phyloP scores from a whole-genome alignment of 345 rosid species.

The Brassica napus region DNA sequence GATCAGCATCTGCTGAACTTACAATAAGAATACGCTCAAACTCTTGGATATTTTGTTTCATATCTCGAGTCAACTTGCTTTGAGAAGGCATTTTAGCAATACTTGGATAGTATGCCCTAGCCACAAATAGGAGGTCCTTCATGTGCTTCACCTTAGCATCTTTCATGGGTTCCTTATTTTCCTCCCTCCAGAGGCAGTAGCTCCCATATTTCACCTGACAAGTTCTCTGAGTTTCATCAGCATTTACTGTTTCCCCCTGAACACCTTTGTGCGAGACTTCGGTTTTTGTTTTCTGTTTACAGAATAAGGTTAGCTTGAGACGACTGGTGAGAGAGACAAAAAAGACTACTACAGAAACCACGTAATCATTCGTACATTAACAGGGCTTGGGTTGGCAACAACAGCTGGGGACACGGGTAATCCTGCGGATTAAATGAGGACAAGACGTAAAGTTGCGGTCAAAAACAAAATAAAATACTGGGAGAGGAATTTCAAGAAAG shows the following conservation, averaged over 20 bases:
- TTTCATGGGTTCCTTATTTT: constrained; percentile 80
- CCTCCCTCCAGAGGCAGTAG: constrained; percentile 91
- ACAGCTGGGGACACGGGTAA: constrained; percentile 29
- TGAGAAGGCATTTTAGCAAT: constrained; percentile 89
- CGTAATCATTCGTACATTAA: constrained; percentile 31
- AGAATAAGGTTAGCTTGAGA: constrained; percentile 11
- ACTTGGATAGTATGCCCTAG: constrained; percentile 93
- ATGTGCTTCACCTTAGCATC: constrained; percentile 80
- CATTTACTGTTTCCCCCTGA: constrained; percentile 28
- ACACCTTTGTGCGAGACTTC: constrained; percentile 21
- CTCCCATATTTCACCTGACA: constrained; percentile 87
- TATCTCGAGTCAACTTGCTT: constrained; percentile 65
- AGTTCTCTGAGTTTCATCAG: constrained; percentile 50
- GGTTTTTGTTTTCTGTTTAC: constrained; percentile 48
- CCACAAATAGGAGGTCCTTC: constrained; percentile 90
- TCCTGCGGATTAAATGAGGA: constrained; percentile 31
- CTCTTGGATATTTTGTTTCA: constrained; percentile 91
- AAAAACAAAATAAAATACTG: neutral
- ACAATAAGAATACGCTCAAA: constrained; percentile 87
- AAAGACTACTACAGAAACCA: constrained; percentile 10
- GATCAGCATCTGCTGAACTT: constrained; percentile 74
- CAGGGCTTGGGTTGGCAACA: constrained; percentile 35
- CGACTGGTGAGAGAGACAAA: neutral
- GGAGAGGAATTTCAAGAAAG: constrained; percentile 13
- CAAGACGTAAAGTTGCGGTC: neutral